Conservation (phyloP, 2,329 filamentous ascomycete species). For the Arthrobotrys megalospora region DNA sequence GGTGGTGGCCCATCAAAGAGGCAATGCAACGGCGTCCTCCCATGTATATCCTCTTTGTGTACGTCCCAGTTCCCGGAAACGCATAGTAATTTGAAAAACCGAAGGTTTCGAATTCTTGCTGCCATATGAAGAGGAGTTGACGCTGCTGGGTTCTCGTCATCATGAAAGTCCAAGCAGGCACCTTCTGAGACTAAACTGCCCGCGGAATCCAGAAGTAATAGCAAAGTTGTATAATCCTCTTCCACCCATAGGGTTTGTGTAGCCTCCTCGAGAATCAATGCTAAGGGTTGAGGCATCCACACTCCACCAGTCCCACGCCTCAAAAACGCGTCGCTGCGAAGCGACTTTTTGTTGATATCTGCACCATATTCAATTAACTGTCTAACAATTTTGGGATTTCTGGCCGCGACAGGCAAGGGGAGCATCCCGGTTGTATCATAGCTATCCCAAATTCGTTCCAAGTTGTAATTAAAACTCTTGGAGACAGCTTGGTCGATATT, state of each 20-base stretch:
- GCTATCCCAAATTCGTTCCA: background rate
- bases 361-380: slow-evolving; percentile 20
- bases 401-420: background rate
- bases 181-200: slow-evolving; percentile 1
- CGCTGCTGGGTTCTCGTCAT: background rate
- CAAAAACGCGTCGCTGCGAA: no score
- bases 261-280: no score
- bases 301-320: no score
- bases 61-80: slow-evolving; percentile 22
- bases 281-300: no score
- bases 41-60: background rate
- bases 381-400: slow-evolving; percentile 3
- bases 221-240: background rate
- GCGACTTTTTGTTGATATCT: slow-evolving; percentile 20
- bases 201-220: slow-evolving; percentile 9
- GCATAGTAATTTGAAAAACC: slow-evolving; percentile 27
- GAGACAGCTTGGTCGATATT: background rate
- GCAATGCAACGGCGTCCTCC: slow-evolving; percentile 2
- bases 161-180: background rate
- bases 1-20: background rate
- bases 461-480: background rate
- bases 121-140: slow-evolving; percentile 11
- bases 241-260: no score
- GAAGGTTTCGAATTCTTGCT: background rate
- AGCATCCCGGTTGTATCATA: background rate